Base-by-base conservation (phyloP, 1,284 basidiomycete genomes). In the Tylopilus sp. region DNA sequence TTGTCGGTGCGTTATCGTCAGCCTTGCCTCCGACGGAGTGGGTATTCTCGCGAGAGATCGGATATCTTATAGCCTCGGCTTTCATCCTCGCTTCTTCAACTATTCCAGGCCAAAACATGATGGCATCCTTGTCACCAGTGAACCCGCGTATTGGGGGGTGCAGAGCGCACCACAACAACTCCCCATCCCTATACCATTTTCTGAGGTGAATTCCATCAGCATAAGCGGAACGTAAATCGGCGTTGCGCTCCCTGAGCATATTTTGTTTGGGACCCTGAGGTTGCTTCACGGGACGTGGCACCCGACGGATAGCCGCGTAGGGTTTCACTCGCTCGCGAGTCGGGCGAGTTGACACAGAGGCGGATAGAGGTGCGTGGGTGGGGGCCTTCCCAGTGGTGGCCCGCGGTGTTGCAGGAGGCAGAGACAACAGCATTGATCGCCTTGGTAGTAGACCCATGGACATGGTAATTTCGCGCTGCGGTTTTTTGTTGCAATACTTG, bases 401-500 rank as follows among this genome's bases (percentile, higher is more conserved):
- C 52, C 65, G 56, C 13, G 61, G 52, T 5, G 29, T 37, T 13
- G 60, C 53, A 11, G 61, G 50, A 9, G 52, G 54, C 24, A 49
- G 39, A 13, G 57, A 52, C n/a, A 59, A 57, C 5, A 75, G 72
- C 31, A 74, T 71, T 20, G 66, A 62, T 17, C 78, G 66, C 17
- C 61, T 55, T 13, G 64, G 60, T 25, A 75, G 69, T n/a, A 78
- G 67, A 19, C 81, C 81, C 72, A 89, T 77, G 13, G 74, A 73
- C 8, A 77, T 74, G 7, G 86, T 86, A 53, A 92, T 84, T 57
- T 83, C 80, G 33, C 76, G 77, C 67, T 93, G 90, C 0, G 82
- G 72, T 58, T 80, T 80, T 59, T 83, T 84, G 36, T 80, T 73
- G 67, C 90, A 92, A 66, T 92, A 92, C 66, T 91, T 91, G 76